Evolutionary conservation across 2,329 filamentous ascomycete species (phyloP), one percentile per base, ranked within the genome.

Genomic region (Exophiala sideris): DNA sequence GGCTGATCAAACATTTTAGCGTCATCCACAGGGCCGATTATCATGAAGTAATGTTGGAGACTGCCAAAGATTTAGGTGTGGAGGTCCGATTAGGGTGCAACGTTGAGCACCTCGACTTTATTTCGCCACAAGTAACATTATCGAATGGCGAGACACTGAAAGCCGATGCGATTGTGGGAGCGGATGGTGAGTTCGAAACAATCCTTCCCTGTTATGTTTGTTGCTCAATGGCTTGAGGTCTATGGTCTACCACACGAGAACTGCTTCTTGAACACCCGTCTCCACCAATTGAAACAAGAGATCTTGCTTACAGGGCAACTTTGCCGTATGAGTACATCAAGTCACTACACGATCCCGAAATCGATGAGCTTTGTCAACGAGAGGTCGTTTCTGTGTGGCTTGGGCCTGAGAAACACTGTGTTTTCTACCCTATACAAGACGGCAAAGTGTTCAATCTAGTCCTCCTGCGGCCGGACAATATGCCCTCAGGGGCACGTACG

Each of bases 371-470:
- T 18, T 57, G 50, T 34, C 8, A 21, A 4, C n/a, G 42, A n/a
- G 29, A 50, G 21, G n/a, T 6, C 3, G 46, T 52, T 2, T 50
- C 36, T 11, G 3, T 58, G 5, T 88, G 85, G 85, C 72, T 84
- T 7, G 85, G 85, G 0, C 81, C 84, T 0, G 73, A 74, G 1
- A 74, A 79, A 1, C 84, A 88, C 62, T 82, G 77, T 0, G 81
- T 87, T 0, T 79, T 77, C 0, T 88, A 88, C 66, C 81, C 81
- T 0, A 64, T 88, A 47, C 75, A 81, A 1, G 76, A 72, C 0
- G 83, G 83, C 0, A 70, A 71, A 0, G 77, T 83, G 73, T 85
- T 81, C 59, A 88, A 88, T 53, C 75, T 89, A 3, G 85, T 88
- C 0, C 69, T 88, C 1, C 69, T 87, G 1, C 78, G 81, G 8